A percentile compares a stretch with the other conserved stretches of the same genome.
Conservation (phyloP, 2,329 filamentous ascomycete species). For the Aspergillus aculeatinus region DNA sequence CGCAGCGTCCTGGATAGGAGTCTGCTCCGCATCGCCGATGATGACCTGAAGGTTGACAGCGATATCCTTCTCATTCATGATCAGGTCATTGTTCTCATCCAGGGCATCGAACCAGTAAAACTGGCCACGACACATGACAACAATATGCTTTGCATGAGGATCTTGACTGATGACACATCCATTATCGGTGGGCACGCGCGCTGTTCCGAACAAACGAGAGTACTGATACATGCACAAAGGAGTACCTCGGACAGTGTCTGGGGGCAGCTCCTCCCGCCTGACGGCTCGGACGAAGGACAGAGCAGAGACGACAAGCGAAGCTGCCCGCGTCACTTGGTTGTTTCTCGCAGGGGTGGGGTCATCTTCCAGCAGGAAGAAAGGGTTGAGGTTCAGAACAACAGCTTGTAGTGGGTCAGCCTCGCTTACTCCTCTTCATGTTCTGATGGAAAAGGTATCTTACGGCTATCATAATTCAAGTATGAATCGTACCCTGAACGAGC, state of each 20-base stretch:
- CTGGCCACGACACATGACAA: slow-evolving; percentile 90
- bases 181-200: slow-evolving; percentile 87
- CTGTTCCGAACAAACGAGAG: slow-evolving; percentile 90
- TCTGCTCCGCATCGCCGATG: slow-evolving; percentile 83
- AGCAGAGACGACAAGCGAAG: slow-evolving; percentile 85
- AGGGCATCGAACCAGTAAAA: slow-evolving; percentile 99
- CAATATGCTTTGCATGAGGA: slow-evolving; percentile 85
- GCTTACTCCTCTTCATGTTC: background rate
- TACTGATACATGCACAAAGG: slow-evolving; percentile 99
- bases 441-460: slow-evolving; percentile 31
- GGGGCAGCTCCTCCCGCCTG: slow-evolving; percentile 85
- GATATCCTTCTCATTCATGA: slow-evolving; percentile 96
- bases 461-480: slow-evolving; percentile 96
- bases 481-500: slow-evolving; percentile 87
- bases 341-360: slow-evolving; percentile 95
- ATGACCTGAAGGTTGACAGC: slow-evolving; percentile 89
- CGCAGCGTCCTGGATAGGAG: slow-evolving; percentile 89
- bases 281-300: slow-evolving; percentile 91
- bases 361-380: slow-evolving; percentile 95
- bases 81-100: slow-evolving; percentile 88
- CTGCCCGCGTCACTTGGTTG: slow-evolving; percentile 92
- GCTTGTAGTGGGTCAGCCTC: slow-evolving; percentile 41
- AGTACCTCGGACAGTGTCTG: slow-evolving; percentile 78
- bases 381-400: slow-evolving; percentile 94
- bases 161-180: slow-evolving; percentile 97